Base-by-base conservation (phyloP, 2,329 filamentous ascomycete genomes). In the Ceratocystis huliohia region DNA sequence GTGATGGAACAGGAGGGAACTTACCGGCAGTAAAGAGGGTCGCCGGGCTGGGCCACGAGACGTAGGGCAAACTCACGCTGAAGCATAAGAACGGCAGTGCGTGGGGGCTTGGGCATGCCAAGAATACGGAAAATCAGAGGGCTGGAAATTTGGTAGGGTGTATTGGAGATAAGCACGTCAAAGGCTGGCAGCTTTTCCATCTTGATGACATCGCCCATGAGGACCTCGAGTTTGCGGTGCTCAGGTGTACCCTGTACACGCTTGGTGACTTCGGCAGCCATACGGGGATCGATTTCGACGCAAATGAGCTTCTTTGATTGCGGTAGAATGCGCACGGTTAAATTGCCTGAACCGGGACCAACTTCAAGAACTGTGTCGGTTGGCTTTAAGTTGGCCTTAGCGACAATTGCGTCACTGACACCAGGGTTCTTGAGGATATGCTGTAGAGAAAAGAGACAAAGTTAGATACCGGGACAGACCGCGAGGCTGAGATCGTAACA, bases 231-330 rank as follows among this genome's bases (percentile, higher is more conserved):
- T 70, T 90, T 86, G 74, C 90, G 91, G 74, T 89, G 87, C 71
- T 88, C 83, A 0, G 92, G 90, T 56, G 87, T 95, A 22, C 91
- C 92, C 76, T 96, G 92, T 7, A 97, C 92, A 72, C 93, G 88
- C 77, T 93, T 96, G 59, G 90, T 94, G 69, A 96, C 83, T 78
- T 97, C 94, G 68, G 93, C 93, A 13, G 91, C 91, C 94, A 97
- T 97, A 73, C 94, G 83, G 22, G 94, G 92, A 77, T 99, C 94
- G 75, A 96, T 82, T 78, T 99, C 94, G 63, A 96, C 89, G 3
- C 89, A 89, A 63, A 92, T 89, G 61, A 81, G 78, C 69, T 89
- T 89, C 75, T 91, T 92, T 25, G 90, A 91, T 69, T 90, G 88
- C 72, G 94, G 89, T 30, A 97, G 79, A 68, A 97, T 96, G 68